Conservation (phyloP, 805 yeast species). For the Ogataea thermomethanolica region DNA sequence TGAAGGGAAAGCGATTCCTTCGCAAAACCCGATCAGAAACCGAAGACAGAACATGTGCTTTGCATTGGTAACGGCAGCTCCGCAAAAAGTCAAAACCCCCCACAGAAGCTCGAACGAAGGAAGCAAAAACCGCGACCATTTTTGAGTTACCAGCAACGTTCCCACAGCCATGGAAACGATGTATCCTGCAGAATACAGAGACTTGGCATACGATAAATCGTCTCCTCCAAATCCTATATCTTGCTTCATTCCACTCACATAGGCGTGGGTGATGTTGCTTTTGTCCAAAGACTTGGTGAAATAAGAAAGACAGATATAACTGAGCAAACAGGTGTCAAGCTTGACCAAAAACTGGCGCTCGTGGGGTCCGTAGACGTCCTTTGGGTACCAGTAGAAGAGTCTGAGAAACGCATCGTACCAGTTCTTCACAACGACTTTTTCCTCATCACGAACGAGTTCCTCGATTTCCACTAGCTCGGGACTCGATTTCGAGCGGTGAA, state of each 20-base stretch:
- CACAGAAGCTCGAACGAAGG: constrained; percentile 28
- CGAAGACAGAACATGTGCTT: constrained; percentile 41
- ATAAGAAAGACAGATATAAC: constrained; percentile 48
- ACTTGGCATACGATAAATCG: constrained; percentile 32
- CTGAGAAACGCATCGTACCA: constrained; percentile 60
- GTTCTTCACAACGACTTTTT: constrained; percentile 32
- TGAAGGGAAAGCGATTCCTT: constrained; percentile 41
- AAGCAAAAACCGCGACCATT: constrained; percentile 24
- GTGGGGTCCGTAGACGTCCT: constrained; percentile 12
- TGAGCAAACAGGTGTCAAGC: constrained; percentile 50
- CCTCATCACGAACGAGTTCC: constrained; percentile 31
- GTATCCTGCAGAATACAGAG: constrained; percentile 36
- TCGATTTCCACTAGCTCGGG: constrained; percentile 9
- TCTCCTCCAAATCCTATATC: constrained; percentile 56
- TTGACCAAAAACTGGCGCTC: constrained; percentile 47
- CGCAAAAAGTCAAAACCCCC: constrained; percentile 29
- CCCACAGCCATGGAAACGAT: constrained; percentile 27
- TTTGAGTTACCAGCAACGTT: constrained; percentile 23
- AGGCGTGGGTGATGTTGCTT: constrained; percentile 61
- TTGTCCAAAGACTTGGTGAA: constrained; percentile 69
- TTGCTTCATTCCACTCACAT: constrained; percentile 59
- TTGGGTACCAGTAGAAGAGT: constrained; percentile 44
- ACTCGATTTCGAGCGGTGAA: constrained; percentile 5
- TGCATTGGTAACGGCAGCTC: constrained; percentile 25
- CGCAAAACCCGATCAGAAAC: constrained; percentile 42